Base-by-base conservation (phyloP, 768 basidiomycete species). In the Psilocybe azurescens region DNA sequence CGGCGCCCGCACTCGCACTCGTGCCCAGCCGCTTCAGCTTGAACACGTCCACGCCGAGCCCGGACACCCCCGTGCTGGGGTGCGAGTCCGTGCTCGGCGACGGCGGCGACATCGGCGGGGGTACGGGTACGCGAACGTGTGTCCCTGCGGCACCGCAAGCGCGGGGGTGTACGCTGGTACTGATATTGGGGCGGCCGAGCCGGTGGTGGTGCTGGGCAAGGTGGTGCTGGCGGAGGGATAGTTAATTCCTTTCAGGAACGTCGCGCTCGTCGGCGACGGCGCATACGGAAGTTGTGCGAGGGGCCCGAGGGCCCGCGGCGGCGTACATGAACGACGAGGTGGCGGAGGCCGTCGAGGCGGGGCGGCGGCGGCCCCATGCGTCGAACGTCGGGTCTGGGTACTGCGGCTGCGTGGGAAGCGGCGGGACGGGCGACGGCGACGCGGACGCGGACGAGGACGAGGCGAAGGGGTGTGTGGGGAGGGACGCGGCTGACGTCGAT, bases 51-150 rank as follows among this genome's bases (percentile, higher is more conserved):
- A 39, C 13, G 14, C 41, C 11, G 20, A 32, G 9, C 18, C 47
- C 59, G 56, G 18, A 58, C 58, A 36, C 61, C 65, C 61, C 68
- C 11, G 68, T 69, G 36, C 64, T 62, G 8, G 68, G 68, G n/a
- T 67, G 65, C 28, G 68, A 67, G 51, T 69, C 68, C 16, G 68
- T 69, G 47, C 65, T 66, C 1, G 67, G 67, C 10, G 63, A 63
- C 5, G 67, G 67, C 1, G 67, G 67, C 7, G 61, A 61, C 14
- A 53, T 61, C 11, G 63, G 65, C 6, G 58, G 58, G 61, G 55
- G 55, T 56, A 52, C 33, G 58, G 58, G 49, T 56, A 60, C 32
- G 41, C 14, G 41, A 14, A 14, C n/a, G 41, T 44, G 41, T 24
- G 24, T 2, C 24, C 24, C 24, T 24, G 24, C 24, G 41, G 41